Evolutionary conservation across 2,329 filamentous ascomycete species (phyloP).

Genomic region (Tolypocladium sp.): DNA sequence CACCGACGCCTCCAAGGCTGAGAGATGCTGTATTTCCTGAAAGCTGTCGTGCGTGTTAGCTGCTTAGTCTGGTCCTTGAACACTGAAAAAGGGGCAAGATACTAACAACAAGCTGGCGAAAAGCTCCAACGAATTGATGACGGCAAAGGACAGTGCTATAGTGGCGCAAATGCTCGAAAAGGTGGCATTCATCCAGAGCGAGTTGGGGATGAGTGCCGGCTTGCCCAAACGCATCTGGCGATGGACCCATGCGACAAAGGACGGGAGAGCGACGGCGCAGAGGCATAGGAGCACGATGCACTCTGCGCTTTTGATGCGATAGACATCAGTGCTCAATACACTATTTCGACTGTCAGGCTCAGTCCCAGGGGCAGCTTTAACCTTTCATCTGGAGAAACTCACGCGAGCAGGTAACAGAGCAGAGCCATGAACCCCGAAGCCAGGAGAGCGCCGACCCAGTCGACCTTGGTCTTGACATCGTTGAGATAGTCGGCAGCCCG

Average conservation of each 20-base stretch:
- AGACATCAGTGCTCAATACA: constrained; percentile 25
- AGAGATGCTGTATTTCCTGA: constrained; percentile 37
- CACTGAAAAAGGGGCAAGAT: not conserved
- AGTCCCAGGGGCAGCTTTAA: not conserved
- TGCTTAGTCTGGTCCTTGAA: not conserved
- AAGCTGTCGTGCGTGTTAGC: constrained; percentile 24
- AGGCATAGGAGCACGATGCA: constrained; percentile 37
- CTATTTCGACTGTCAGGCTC: constrained; percentile 5
- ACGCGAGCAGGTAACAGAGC: constrained; percentile 46
- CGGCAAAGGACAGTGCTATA: constrained; percentile 34
- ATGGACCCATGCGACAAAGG: constrained; percentile 46
- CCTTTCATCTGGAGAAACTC: constrained; percentile 13
- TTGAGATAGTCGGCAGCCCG: constrained; percentile 10
- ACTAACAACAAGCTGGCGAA: constrained; percentile 39
- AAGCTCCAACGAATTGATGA: constrained; percentile 36
- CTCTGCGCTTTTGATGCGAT: constrained; percentile 29
- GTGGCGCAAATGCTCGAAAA: constrained; percentile 48
- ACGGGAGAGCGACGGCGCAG: constrained; percentile 30
- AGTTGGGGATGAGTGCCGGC: constrained; percentile 53
- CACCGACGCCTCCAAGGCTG: constrained; percentile 32
- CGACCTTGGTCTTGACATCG: constrained; percentile 30
- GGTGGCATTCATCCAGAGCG: constrained; percentile 46
- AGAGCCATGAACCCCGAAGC: constrained; percentile 35
- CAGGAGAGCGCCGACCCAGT: constrained; percentile 43
- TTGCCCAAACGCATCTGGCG: constrained; percentile 32